Percentiles rank a stretch among this genome's conserved stretches.
These are phyloP conservation scores for Calonectria multiphialidica DNA, from an alignment of 2,329 filamentous ascomycete genomes.

Conservation along the genomic window DNA sequence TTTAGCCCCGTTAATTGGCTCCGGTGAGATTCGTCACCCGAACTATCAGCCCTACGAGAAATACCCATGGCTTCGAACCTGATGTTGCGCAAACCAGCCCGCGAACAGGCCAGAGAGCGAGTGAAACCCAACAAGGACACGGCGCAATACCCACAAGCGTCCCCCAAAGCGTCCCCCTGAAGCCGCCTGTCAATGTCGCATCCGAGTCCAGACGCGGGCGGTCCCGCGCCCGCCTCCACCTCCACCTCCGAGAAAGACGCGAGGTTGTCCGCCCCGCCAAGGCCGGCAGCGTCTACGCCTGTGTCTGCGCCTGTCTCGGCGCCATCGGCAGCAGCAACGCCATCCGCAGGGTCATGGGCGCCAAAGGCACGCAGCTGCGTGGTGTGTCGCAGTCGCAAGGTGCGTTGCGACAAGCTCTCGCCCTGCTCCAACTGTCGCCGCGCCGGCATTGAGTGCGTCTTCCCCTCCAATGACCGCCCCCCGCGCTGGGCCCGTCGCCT, in stretches of 20 bases:
- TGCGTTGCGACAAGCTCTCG: slow-evolving; percentile 67
- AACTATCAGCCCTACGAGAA: not conserved
- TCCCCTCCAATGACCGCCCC: slow-evolving; percentile 61
- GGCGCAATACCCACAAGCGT: not conserved
- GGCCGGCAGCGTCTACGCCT: not conserved
- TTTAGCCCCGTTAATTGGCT: not conserved
- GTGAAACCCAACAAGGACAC: not conserved
- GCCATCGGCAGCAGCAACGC: not conserved
- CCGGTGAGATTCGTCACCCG: not conserved
- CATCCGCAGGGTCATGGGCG: too few species aligned
- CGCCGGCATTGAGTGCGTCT: slow-evolving; percentile 64
- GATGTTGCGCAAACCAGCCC: not conserved
- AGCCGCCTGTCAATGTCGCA: not conserved
- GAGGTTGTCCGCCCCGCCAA: slow-evolving; percentile 23
- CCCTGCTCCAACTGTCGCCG: slow-evolving; percentile 69
- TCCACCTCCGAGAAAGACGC: slow-evolving; percentile 40
- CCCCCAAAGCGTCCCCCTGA: not conserved
- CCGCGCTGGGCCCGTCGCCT: slow-evolving; percentile 68
- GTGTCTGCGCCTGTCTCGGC: slow-evolving; percentile 22
- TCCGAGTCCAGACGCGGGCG: slow-evolving; percentile 19
- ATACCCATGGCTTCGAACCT: not conserved
- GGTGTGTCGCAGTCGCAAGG: slow-evolving; percentile 66
- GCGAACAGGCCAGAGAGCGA: not conserved
- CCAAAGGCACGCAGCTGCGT: slow-evolving; percentile 61
- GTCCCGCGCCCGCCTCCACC: slow-evolving; percentile 33